Evolutionary conservation across 2,329 filamentous ascomycete genomes (phyloP).

Genomic region (Aspergillus flavus): DNA sequence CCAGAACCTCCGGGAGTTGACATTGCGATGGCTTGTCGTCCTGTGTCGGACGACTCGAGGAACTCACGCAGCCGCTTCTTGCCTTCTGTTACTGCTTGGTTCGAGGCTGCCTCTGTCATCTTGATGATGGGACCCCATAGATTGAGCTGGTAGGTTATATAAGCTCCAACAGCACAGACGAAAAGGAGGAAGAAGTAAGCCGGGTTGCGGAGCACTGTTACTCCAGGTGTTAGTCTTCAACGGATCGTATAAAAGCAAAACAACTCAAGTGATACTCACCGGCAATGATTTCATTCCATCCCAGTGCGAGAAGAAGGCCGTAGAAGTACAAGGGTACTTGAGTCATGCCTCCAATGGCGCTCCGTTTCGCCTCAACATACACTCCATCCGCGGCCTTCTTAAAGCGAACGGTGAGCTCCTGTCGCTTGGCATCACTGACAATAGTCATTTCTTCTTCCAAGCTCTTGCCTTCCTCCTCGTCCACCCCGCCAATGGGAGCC

Average conservation of each 20-base stretch:
- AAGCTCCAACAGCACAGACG: conserved; percentile 73
- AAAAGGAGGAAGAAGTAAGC: conserved; percentile 89
- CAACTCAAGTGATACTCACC: conserved; percentile 61
- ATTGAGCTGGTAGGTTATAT: conserved; percentile 90
- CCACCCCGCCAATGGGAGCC: conserved; percentile 84
- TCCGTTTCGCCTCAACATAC: conserved; percentile 96
- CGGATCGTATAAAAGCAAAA: background rate
- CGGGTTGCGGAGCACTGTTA: conserved; percentile 86
- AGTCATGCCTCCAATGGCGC: conserved; percentile 91
- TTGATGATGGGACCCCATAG: conserved; percentile 94
- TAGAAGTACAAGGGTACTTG: conserved; percentile 97
- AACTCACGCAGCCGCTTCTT: conserved; percentile 91
- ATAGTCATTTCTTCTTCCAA: conserved; percentile 96
- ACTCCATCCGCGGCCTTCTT: conserved; percentile 98
- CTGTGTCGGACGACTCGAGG: conserved; percentile 82
- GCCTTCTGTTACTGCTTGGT: conserved; percentile 85
- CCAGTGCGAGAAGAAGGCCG: conserved; percentile 79
- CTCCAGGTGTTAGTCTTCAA: background rate
- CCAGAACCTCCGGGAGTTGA: conserved; percentile 46
- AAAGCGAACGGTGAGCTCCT: conserved; percentile 90
- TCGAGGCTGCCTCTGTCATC: conserved; percentile 86
- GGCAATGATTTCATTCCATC: conserved; percentile 98
- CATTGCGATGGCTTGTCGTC: conserved; percentile 81
- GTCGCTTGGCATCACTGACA: conserved; percentile 84
- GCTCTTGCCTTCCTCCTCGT: conserved; percentile 92